A percentile compares a stretch with the other conserved stretches of the same genome.
Conservation (phyloP, 345 rosid genomes). For the Xanthoceras sorbifolium region DNA sequence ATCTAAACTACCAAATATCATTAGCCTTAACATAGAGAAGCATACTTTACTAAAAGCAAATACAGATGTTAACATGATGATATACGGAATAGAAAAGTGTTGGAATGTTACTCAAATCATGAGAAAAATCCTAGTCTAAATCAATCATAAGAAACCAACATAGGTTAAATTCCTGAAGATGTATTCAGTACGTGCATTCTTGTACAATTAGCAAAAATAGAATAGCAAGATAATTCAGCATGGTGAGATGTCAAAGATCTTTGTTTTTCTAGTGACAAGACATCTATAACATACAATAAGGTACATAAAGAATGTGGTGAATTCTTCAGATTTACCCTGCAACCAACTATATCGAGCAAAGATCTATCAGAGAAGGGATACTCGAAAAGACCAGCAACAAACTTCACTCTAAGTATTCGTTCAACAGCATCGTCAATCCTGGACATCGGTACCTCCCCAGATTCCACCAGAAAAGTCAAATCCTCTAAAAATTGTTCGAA, state of each 20-base stretch:
- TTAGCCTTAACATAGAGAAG: no score
- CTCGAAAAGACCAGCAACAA: conserved; percentile 79
- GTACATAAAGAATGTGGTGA: not conserved
- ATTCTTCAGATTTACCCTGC: conserved; percentile 52
- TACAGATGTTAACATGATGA: no score
- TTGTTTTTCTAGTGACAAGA: not conserved
- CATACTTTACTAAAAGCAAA: no score
- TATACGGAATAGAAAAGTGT: no score
- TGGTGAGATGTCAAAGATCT: not conserved
- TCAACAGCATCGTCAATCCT: conserved; percentile 83
- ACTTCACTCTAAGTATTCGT: conserved; percentile 86
- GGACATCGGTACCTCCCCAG: conserved; percentile 68
- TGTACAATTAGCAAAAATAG: not conserved
- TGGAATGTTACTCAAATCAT: no score
- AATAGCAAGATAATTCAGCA: not conserved
- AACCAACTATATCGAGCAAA: conserved; percentile 68
- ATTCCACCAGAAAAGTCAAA: conserved; percentile 54
- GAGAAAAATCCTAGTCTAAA: not conserved
- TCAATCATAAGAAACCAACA: not conserved
- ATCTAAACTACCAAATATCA: no score
- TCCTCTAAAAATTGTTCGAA: conserved; percentile 55
- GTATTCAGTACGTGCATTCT: not conserved
- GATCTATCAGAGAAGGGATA: conserved; percentile 70
- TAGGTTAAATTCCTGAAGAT: not conserved
- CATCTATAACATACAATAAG: conserved; percentile 5